Evolutionary conservation across 306 rosid species (phyloP).

Genomic region (Cucurbita ficifolia): DNA sequence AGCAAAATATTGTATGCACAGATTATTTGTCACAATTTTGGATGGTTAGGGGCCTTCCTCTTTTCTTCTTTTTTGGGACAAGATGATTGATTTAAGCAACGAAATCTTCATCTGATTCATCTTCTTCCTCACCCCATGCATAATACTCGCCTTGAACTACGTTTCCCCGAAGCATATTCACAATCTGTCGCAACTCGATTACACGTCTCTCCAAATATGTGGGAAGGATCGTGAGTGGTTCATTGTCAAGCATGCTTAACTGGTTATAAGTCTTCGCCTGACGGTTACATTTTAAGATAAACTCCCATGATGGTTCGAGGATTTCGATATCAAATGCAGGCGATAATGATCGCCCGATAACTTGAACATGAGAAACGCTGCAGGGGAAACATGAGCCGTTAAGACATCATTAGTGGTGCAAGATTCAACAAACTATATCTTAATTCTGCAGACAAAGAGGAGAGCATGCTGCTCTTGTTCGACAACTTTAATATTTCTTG

Average conservation of each 20-base stretch:
- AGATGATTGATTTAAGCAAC: slow-evolving; percentile 10
- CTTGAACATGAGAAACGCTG: slow-evolving; percentile 69
- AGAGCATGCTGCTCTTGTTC: background rate
- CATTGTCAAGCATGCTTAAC: slow-evolving; percentile 13
- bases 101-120: slow-evolving; percentile 35
- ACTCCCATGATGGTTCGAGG: slow-evolving; percentile 38
- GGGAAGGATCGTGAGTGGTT: background rate
- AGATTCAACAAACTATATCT: background rate
- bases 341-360: slow-evolving; percentile 37
- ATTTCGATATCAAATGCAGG: slow-evolving; percentile 49
- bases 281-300: slow-evolving; percentile 35
- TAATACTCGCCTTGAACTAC: slow-evolving; percentile 10
- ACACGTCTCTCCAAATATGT: slow-evolving; percentile 10
- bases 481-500: background rate
- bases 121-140: slow-evolving; percentile 35
- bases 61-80: background rate
- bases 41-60: background rate
- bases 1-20: background rate
- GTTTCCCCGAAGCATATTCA: slow-evolving; percentile 22
- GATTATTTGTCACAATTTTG: background rate
- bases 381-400: slow-evolving; percentile 7
- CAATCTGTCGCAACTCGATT: slow-evolving; percentile 21
- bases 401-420: background rate
- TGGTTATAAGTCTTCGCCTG: slow-evolving; percentile 11
- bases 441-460: background rate